Evolutionary conservation across 31 red algal genomes (phyloP).

Genomic region (Odonthalia washingtoniensis): DNA sequence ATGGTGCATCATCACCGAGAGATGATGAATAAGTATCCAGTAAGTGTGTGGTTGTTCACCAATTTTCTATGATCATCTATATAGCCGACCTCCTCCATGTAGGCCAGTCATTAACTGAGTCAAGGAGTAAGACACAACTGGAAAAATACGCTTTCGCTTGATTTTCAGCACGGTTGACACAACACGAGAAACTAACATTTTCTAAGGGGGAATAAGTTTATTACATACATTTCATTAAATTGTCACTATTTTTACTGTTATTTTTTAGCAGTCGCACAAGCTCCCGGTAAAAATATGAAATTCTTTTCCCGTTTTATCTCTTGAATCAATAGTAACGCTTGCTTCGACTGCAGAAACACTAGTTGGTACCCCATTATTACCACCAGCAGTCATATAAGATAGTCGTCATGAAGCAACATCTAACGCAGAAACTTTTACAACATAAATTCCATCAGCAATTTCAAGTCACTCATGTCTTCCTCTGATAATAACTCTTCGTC

Average conservation of each 20-base stretch:
- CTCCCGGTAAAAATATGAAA: slow-evolving; percentile 56
- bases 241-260: background rate
- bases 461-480: slow-evolving; percentile 46
- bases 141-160: no score
- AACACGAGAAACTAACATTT: no score
- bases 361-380: slow-evolving; percentile 29
- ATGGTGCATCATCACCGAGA: no score
- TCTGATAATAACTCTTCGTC: slow-evolving; percentile 52
- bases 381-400: slow-evolving; percentile 62
- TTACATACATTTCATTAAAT: no score
- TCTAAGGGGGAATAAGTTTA: no score
- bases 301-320: slow-evolving; percentile 54
- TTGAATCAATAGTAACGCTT: slow-evolving; percentile 54
- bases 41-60: no score
- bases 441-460: slow-evolving; percentile 48
- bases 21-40: no score
- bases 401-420: slow-evolving; percentile 70
- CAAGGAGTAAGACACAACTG: no score
- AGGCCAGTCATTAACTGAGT: no score
- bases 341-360: slow-evolving; percentile 45
- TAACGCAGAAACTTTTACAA: slow-evolving; percentile 44
- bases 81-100: no score
- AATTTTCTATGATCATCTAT: no score
- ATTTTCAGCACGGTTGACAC: no score
- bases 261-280: slow-evolving; percentile 56